Conservation (phyloP, 768 basidiomycete species). For the Flagelloscypha sp. region DNA sequence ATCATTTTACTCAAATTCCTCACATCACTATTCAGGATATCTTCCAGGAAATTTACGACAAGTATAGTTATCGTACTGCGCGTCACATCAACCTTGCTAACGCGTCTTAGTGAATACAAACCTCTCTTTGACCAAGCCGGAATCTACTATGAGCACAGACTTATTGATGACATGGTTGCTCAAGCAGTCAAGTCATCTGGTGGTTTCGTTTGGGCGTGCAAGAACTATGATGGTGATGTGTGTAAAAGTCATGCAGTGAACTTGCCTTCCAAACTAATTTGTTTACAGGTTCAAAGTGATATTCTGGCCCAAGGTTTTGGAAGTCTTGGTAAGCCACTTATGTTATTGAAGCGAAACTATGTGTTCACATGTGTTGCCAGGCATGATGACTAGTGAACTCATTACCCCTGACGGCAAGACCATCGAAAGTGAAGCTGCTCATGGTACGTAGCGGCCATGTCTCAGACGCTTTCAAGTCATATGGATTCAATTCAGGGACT, state of each 20-base stretch:
- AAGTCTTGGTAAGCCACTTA: too few relatives aligned
- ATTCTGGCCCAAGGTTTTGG: conserved; percentile 98
- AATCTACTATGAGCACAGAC: conserved; percentile 92
- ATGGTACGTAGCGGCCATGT: conserved; percentile 41
- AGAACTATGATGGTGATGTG: conserved; percentile 76
- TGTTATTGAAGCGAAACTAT: too few relatives aligned
- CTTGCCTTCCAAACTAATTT: too few relatives aligned
- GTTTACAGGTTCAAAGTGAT: conserved; percentile 84
- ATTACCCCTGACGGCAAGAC: conserved; percentile 90
- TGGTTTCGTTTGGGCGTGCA: conserved; percentile 75
- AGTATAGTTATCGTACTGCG: conserved; percentile 24
- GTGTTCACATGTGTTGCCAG: too few relatives aligned
- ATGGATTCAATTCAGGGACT: conserved; percentile 39
- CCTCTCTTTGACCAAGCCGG: conserved; percentile 56
- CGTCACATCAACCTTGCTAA: neutral
- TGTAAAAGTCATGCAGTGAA: too few relatives aligned
- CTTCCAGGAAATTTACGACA: conserved; percentile 93
- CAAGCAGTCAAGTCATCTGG: conserved; percentile 95
- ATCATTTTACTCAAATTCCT: too few relatives aligned
- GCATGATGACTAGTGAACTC: conserved; percentile 97
- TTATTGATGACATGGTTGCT: conserved; percentile 98
- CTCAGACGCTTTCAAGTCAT: neutral
- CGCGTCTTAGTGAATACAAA: conserved; percentile 51
- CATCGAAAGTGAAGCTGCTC: conserved; percentile 94
- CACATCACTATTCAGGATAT: too few relatives aligned